Conservation (phyloP, 768 basidiomycete species). For the Calocera cornea region DNA sequence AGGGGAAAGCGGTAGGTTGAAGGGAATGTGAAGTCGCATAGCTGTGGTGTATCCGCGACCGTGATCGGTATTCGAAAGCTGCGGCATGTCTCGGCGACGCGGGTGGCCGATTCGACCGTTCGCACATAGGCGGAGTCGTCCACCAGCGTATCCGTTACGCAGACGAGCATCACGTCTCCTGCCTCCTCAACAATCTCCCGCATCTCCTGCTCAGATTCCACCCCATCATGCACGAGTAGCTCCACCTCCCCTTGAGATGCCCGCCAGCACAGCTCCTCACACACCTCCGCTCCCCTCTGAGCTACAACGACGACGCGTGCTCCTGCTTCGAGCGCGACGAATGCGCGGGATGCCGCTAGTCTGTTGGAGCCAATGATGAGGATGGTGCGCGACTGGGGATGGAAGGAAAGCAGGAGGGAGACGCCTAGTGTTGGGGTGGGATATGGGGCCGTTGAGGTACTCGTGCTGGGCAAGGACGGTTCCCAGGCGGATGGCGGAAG, state of each 20-base stretch:
- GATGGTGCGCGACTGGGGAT: slow-evolving; percentile 37
- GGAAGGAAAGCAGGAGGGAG: slow-evolving; percentile 68
- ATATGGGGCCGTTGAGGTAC: slow-evolving; percentile 13
- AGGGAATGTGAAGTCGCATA: slow-evolving; percentile 83
- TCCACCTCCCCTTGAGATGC: slow-evolving; percentile 25
- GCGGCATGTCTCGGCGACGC: slow-evolving; percentile 43
- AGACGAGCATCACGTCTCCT: slow-evolving; percentile 40
- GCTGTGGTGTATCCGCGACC: slow-evolving; percentile 68
- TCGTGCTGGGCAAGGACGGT: too few relatives aligned
- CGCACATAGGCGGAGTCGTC: slow-evolving; percentile 28
- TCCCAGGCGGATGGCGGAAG: too few relatives aligned
- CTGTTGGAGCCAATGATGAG: slow-evolving; percentile 67
- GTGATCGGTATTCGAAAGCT: slow-evolving; percentile 60
- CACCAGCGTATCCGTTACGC: slow-evolving; percentile 68
- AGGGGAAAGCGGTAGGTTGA: slow-evolving; percentile 71
- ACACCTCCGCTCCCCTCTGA: slow-evolving; percentile 37
- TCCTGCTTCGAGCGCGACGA: slow-evolving; percentile 68
- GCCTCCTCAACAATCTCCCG: slow-evolving; percentile 33
- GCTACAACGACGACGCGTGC: slow-evolving; percentile 54
- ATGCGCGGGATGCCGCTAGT: slow-evolving; percentile 74
- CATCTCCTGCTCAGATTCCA: slow-evolving; percentile 34
- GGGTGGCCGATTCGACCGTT: slow-evolving; percentile 38
- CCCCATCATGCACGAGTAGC: slow-evolving; percentile 48
- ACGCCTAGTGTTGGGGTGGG: slow-evolving; percentile 37
- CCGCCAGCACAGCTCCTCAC: slow-evolving; percentile 61